Evolutionary conservation across 75 land plant genomes (phyloP).

Genomic region (Gnetum montanum): DNA sequence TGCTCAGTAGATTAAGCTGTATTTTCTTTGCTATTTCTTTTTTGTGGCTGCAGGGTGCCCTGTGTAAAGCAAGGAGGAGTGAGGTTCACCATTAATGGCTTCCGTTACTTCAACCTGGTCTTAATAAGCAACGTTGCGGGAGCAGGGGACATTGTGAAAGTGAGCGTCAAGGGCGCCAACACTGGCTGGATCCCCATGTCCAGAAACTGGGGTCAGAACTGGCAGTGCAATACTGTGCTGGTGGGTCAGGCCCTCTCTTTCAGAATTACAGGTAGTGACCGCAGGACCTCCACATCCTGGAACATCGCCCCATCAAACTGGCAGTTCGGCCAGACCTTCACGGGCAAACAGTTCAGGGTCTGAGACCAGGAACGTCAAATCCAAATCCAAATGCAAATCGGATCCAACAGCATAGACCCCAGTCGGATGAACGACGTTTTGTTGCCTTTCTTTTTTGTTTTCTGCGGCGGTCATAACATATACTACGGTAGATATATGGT

Average conservation of each 20-base stretch:
- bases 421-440: no score
- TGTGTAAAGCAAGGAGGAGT: constrained; percentile 44
- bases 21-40: background rate
- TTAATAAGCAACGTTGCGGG: constrained; percentile 38
- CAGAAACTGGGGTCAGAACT: constrained; percentile 45
- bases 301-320: constrained; percentile 26
- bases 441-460: no score
- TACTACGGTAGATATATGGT: no score
- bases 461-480: no score
- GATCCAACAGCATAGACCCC: no score
- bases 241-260: constrained; percentile 26
- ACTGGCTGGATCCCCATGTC: constrained; percentile 22
- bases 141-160: constrained; percentile 18
- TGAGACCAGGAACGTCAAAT: no score
- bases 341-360: constrained; percentile 18
- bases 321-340: constrained; percentile 48
- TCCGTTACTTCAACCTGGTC: constrained; percentile 28
- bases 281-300: constrained; percentile 12
- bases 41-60: constrained; percentile 6
- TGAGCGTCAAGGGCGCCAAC: constrained; percentile 24
- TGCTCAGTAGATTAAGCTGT: no score
- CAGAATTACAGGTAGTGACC: constrained; percentile 19
- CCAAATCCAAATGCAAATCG: no score
- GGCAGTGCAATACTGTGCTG: constrained; percentile 21
- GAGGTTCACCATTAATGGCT: constrained; percentile 32